These are phyloP conservation scores for Wolfiporia cocos DNA, from an alignment of 1,284 basidiomycete species.

Conservation along the genomic window DNA sequence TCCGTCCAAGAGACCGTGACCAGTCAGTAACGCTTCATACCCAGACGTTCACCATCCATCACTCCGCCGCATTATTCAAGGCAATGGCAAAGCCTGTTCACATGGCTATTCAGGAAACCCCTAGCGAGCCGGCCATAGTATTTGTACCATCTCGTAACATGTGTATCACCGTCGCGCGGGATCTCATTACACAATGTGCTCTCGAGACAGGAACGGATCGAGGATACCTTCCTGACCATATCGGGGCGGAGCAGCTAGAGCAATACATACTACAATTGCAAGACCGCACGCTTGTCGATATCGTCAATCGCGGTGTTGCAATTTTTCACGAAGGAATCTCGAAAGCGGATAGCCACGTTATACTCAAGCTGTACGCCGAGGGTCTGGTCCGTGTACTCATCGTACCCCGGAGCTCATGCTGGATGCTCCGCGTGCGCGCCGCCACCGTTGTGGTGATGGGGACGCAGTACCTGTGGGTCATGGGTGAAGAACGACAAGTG, in stretches of 20 bases:
- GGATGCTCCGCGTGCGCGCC: constrained; percentile 81
- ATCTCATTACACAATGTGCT: constrained; percentile 86
- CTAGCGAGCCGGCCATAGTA: constrained; percentile 62
- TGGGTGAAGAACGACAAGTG: constrained; percentile 57
- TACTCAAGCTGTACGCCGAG: constrained; percentile 81
- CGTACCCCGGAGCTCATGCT: constrained; percentile 78
- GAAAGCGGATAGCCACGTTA: constrained; percentile 66
- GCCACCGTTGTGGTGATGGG: constrained; percentile 86
- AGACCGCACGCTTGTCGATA: constrained; percentile 66
- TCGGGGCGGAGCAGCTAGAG: constrained; percentile 56
- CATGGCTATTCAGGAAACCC: constrained; percentile 44
- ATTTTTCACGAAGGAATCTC: constrained; percentile 78
- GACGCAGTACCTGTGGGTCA: constrained; percentile 75
- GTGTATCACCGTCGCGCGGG: constrained; percentile 72
- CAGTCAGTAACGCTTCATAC: constrained; percentile 68
- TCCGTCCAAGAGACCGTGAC: constrained; percentile 80
- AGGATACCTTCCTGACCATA: constrained; percentile 62
- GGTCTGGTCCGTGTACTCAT: constrained; percentile 82
- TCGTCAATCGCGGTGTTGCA: constrained; percentile 85
- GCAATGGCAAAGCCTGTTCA: constrained; percentile 92
- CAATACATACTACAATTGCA: constrained; percentile 55
- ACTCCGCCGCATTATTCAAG: constrained; percentile 86
- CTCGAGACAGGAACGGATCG: constrained; percentile 66
- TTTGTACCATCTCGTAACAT: constrained; percentile 89
- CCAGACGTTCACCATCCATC: constrained; percentile 82